Percentiles rank a stretch among this genome's conserved stretches.
Conservation (phyloP, 805 yeast species). For the Priceomyces melissophilus region DNA sequence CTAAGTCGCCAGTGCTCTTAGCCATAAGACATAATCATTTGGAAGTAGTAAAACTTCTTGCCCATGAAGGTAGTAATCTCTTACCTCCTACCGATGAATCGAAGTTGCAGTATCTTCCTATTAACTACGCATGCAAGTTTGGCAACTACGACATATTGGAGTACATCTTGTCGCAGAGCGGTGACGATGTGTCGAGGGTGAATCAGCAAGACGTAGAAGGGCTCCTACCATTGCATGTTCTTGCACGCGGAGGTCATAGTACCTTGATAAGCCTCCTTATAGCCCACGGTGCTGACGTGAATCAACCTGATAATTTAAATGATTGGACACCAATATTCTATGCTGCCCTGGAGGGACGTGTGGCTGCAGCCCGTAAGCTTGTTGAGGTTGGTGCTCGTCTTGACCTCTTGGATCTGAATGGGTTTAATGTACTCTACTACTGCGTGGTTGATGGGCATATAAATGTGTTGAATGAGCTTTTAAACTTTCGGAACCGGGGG, state of each 20-base stretch:
- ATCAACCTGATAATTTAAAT: slow-evolving; percentile 78
- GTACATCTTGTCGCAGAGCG: slow-evolving; percentile 47
- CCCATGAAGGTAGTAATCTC: slow-evolving; percentile 32
- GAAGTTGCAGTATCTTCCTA: slow-evolving; percentile 65
- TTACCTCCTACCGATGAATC: slow-evolving; percentile 45
- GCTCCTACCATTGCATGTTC: slow-evolving; percentile 80
- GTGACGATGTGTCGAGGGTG: slow-evolving; percentile 18
- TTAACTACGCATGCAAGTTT: slow-evolving; percentile 83
- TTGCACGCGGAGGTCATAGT: slow-evolving; percentile 78
- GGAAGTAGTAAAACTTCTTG: slow-evolving; percentile 31
- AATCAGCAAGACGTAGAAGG: slow-evolving; percentile 83
- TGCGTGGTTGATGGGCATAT: slow-evolving; percentile 95
- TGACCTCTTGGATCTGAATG: slow-evolving; percentile 69
- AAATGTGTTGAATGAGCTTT: slow-evolving; percentile 67
- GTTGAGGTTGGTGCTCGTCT: slow-evolving; percentile 72
- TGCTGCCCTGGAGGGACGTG: slow-evolving; percentile 83
- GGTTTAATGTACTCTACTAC: slow-evolving; percentile 76
- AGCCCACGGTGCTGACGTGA: slow-evolving; percentile 68
- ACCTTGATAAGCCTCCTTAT: slow-evolving; percentile 66
- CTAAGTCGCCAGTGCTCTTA: slow-evolving; percentile 77
- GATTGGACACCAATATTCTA: slow-evolving; percentile 94
- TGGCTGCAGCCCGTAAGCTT: slow-evolving; percentile 63
- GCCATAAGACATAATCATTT: slow-evolving; percentile 70
- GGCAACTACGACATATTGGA: slow-evolving; percentile 74
- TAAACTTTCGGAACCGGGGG: slow-evolving; percentile 30